phyloP scores from a whole-genome alignment of 2,329 filamentous ascomycete genomes.

The Pestalotiopsis sp. region DNA sequence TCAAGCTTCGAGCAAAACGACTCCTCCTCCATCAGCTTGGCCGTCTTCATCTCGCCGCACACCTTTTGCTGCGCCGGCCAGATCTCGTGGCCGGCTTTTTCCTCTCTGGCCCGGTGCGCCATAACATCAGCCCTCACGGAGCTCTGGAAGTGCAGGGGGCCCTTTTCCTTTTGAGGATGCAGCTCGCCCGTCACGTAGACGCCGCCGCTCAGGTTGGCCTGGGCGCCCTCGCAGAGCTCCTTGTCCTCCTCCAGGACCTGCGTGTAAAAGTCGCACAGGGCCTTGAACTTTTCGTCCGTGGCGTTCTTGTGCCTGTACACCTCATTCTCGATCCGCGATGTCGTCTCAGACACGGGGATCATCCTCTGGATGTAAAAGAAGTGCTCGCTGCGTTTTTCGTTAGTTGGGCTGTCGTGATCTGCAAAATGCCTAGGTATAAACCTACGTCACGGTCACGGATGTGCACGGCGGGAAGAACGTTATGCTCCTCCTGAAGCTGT shows the following conservation, averaged over 20 bases:
- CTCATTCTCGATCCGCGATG: conserved; percentile 49
- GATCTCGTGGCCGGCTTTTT: conserved; percentile 24
- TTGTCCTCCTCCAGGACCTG: conserved; percentile 55
- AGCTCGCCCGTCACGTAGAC: conserved; percentile 53
- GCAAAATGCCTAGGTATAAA: background rate
- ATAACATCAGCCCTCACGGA: conserved; percentile 27
- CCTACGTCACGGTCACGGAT: conserved; percentile 41
- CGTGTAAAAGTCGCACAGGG: conserved; percentile 50
- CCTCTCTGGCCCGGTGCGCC: conserved; percentile 26
- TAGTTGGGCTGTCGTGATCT: background rate
- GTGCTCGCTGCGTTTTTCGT: conserved; percentile 34
- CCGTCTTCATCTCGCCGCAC: conserved; percentile 18
- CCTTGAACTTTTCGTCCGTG: conserved; percentile 46
- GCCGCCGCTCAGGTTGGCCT: conserved; percentile 51
- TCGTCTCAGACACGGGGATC: conserved; percentile 44
- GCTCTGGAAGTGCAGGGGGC: conserved; percentile 24
- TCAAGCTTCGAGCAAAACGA: conserved; percentile 28
- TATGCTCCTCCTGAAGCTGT: conserved; percentile 26
- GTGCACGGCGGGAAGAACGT: conserved; percentile 43
- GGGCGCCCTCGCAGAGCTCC: conserved; percentile 47
- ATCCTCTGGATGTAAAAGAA: conserved; percentile 56
- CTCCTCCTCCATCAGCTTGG: conserved; percentile 28
- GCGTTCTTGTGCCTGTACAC: conserved; percentile 51
- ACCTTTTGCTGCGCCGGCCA: conserved; percentile 32
- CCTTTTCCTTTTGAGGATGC: conserved; percentile 52